Evolutionary conservation across 495 filamentous ascomycete genomes (phyloP).

Genomic region (Bombardia bombarda): DNA sequence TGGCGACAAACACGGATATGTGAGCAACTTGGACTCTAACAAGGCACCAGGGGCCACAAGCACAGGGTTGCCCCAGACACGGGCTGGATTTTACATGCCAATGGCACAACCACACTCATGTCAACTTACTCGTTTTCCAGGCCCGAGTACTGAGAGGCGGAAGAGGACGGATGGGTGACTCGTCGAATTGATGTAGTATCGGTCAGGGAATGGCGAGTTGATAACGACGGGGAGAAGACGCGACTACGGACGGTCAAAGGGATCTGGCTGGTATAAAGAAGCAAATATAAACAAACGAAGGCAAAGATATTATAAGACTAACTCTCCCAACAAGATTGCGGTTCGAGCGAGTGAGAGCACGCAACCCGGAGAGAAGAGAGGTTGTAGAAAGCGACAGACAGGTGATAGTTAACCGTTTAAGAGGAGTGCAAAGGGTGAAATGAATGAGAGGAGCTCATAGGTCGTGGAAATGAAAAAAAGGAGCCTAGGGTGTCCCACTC

Average conservation of each 20-base stretch:
- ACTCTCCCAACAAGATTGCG: conserved; percentile 4
- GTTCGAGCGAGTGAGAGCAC: conserved; percentile 23
- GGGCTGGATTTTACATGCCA: too few relatives aligned
- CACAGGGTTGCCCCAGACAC: too few relatives aligned
- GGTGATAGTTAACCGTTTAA: not conserved
- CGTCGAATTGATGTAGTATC: too few relatives aligned
- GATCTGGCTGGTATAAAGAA: conserved; percentile 2
- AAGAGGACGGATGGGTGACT: too few relatives aligned
- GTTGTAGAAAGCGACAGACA: conserved; percentile 2
- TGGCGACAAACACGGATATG: not conserved
- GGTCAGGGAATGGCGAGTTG: too few relatives aligned
- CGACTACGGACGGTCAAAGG: too few relatives aligned
- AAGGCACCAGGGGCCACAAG: too few relatives aligned
- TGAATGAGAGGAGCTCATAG: not conserved
- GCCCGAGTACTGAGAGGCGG: too few relatives aligned
- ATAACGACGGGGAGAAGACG: too few relatives aligned
- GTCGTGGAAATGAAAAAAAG: not conserved
- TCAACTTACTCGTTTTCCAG: too few relatives aligned
- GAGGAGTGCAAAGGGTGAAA: not conserved
- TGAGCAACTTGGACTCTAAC: not conserved
- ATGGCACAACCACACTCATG: too few relatives aligned
- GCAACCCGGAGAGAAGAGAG: conserved; percentile 8
- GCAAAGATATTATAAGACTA: conserved; percentile 9
- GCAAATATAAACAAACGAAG: conserved; percentile 9
- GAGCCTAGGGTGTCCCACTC: not conserved